These are phyloP conservation scores for Solanum hybrid DNA, from an alignment of 305 asterid genomes.

Conservation along the genomic window DNA sequence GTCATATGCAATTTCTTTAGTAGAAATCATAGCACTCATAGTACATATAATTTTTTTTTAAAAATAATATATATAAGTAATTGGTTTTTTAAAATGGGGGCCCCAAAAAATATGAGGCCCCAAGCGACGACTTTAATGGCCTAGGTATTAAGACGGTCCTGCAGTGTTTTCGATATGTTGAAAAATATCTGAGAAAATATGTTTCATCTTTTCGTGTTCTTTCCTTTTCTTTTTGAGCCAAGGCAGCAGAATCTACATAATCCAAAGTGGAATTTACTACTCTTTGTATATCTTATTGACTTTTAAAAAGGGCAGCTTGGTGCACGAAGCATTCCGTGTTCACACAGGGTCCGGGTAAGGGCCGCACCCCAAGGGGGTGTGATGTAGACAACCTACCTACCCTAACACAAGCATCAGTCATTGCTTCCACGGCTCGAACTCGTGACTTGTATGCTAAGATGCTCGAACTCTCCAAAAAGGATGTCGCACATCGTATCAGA, in stretches of 20 bases:
- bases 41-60: too few species aligned
- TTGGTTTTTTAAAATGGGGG: too few species aligned
- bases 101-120: too few species aligned
- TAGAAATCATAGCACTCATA: too few species aligned
- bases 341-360: background rate
- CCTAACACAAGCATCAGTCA: background rate
- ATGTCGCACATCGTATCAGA: background rate
- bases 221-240: constrained; percentile 32
- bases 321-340: background rate
- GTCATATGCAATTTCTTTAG: too few species aligned
- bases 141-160: background rate
- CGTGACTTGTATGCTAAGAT: background rate
- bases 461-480: background rate
- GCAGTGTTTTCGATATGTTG: constrained; percentile 20
- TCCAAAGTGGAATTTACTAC: background rate
- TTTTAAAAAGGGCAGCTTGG: background rate
- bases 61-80: too few species aligned
- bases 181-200: constrained; percentile 17
- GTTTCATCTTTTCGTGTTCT: constrained; percentile 28
- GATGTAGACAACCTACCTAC: background rate
- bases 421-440: background rate
- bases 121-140: too few species aligned
- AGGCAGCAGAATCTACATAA: constrained; percentile 22
- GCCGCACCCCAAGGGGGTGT: background rate
- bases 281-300: background rate